Base-by-base conservation (phyloP, 768 basidiomycete genomes). In the Hemileccinum impolitum region DNA sequence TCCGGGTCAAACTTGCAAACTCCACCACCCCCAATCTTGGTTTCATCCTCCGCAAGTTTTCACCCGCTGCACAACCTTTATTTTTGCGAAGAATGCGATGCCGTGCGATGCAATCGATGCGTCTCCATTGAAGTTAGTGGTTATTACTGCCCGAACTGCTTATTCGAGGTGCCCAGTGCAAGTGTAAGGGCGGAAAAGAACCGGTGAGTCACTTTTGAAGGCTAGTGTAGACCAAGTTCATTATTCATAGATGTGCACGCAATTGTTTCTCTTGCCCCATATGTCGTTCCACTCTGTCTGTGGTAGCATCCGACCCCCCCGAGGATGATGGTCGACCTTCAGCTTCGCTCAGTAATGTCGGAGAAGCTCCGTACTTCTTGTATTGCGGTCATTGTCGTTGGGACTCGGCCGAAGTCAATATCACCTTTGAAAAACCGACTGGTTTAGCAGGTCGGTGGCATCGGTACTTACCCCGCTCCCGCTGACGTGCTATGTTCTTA, bases 1-100 rank as follows among this genome's bases (percentile, higher is more conserved):
- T 80, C 84, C 17, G 57, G 47, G 8, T 53, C 55, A 44, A 77
- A 77, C 14, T 66, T 75, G 18, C 57, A 55, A 19, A 36, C 54
- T 2, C 84, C 86, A 11, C 90, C 89, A 11, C 85, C 84, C 3
- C 90, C 88, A 1, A 84, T 83, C 58, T 75, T 89, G 0, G 72
- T 80, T 2, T 90, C 93, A 0, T 91, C 93, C 0, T 81, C 84
- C 0, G 79, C 84, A 59, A 85, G 81, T 57, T 91, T 94, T 63
- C 90, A 94, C 58, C 79, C 86, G 6, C 78, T 98, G 2, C 80
- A 90, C 59, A 79, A 78, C 25, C 81, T 99, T 8, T 96, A 92
- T 69, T 98, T 98, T 67, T 99, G 96, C 68, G 94, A 97, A 69
- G 95, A 98, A 78, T 99, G 96, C 68, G 95, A 98, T 68, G 87